These are phyloP conservation scores for Helenozyma rhizophorensis DNA, from an alignment of 805 yeast species.

Conservation along the genomic window DNA sequence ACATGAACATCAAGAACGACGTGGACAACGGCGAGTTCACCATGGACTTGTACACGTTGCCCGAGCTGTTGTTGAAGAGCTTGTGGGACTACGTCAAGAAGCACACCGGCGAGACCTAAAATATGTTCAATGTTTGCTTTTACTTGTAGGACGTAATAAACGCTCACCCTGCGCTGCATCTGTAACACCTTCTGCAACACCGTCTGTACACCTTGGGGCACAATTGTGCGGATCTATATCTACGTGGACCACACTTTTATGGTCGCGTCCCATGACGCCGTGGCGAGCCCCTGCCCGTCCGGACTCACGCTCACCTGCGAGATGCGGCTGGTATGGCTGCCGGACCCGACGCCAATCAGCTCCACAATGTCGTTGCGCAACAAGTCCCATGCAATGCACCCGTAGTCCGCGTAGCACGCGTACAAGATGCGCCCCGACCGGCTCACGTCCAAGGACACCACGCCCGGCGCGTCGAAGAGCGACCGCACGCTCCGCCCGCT, in stretches of 20 bases:
- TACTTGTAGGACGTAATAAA: no score
- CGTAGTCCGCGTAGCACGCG: slow-evolving; percentile 70
- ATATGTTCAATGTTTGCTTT: no score
- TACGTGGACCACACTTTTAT: slow-evolving; percentile 55
- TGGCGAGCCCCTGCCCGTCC: slow-evolving; percentile 72
- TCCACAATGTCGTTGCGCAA: slow-evolving; percentile 64
- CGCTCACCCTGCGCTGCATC: no score
- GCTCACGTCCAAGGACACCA: slow-evolving; percentile 69
- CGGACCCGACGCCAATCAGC: slow-evolving; percentile 46
- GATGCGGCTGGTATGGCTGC: slow-evolving; percentile 51
- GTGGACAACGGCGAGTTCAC: slow-evolving; percentile 97
- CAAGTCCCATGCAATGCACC: slow-evolving; percentile 75
- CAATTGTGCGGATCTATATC: not conserved
- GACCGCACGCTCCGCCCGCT: slow-evolving; percentile 14
- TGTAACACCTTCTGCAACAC: no score
- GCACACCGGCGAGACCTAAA: slow-evolving; percentile 38
- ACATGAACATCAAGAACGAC: slow-evolving; percentile 93
- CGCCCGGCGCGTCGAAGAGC: slow-evolving; percentile 58
- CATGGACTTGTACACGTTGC: slow-evolving; percentile 90
- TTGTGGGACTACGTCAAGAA: slow-evolving; percentile 92
- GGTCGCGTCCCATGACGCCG: slow-evolving; percentile 79
- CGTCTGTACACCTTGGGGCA: no score
- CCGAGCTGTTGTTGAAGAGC: slow-evolving; percentile 85
- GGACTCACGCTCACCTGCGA: slow-evolving; percentile 62
- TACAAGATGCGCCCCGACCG: slow-evolving; percentile 70